These are phyloP conservation scores for Oropetium thomaeum DNA, from an alignment of 176 grass and related monocot genomes.

Conservation along the genomic window DNA sequence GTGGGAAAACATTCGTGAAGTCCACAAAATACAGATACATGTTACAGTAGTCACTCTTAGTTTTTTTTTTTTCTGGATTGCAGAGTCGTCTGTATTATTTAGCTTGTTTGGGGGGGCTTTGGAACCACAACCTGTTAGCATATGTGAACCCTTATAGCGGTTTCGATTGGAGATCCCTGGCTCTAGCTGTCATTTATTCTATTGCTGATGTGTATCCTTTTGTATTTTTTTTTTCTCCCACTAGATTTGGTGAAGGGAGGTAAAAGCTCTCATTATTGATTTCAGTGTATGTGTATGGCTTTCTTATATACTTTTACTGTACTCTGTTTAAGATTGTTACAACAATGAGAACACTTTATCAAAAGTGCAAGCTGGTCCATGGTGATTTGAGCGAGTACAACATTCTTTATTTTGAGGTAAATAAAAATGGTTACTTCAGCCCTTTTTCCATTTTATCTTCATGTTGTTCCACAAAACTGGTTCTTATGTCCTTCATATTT, in stretches of 20 bases:
- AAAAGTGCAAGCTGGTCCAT: slow-evolving; percentile 97
- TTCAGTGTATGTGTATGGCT: not conserved
- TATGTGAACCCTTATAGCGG: too few species aligned
- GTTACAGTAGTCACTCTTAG: not conserved
- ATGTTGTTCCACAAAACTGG: too few species aligned
- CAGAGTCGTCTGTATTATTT: not conserved
- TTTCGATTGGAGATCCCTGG: not conserved
- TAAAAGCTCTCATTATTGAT: not conserved
- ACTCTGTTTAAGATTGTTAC: slow-evolving; percentile 77
- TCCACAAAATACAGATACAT: not conserved
- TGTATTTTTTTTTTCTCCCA: not conserved
- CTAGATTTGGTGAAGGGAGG: not conserved
- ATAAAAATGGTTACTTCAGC: slow-evolving; percentile 12
- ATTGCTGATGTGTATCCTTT: not conserved
- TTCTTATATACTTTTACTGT: slow-evolving; percentile 34
- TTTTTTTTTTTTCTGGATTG: not conserved
- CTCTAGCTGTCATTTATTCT: not conserved
- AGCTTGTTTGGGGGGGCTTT: not conserved
- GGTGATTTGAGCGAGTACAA: slow-evolving; percentile 99
- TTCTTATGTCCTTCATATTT: not conserved
- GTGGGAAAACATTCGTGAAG: too few species aligned
- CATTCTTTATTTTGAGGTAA: slow-evolving; percentile 97
- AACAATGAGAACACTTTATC: slow-evolving; percentile 78
- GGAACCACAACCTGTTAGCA: too few species aligned
- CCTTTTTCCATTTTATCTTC: slow-evolving; percentile 1